phyloP scores from a whole-genome alignment of 2,329 filamentous ascomycete species.

The Pyrenochaeta sp. region DNA sequence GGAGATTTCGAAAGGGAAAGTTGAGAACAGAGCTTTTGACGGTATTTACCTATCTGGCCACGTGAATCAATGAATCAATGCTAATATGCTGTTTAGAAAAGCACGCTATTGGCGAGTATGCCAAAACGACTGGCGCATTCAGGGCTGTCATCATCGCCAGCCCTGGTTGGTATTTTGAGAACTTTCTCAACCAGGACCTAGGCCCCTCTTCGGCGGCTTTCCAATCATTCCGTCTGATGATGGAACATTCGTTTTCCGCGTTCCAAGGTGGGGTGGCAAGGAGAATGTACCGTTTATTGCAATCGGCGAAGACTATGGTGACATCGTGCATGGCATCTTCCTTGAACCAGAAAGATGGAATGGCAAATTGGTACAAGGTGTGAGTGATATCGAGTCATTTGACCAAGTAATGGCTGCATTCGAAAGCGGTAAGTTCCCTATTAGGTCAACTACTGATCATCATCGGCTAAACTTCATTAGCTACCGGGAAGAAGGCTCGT shows the following conservation, averaged over 20 bases:
- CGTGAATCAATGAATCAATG: background rate
- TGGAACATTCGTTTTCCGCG: constrained; percentile 47
- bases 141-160: constrained; percentile 47
- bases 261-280: constrained; percentile 53
- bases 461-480: constrained; percentile 6
- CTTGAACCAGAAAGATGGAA: constrained; percentile 51
- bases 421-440: constrained; percentile 37
- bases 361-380: constrained; percentile 48
- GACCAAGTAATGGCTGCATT: constrained; percentile 44
- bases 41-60: constrained; percentile 11
- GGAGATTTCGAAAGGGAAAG: constrained; percentile 19
- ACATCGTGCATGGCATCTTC: constrained; percentile 57
- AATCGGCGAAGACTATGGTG: constrained; percentile 55
- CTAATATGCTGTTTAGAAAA: constrained; percentile 42
- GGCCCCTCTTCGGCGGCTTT: constrained; percentile 54
- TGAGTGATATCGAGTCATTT: constrained; percentile 47
- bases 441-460: background rate
- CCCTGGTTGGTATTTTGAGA: constrained; percentile 56
- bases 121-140: constrained; percentile 43
- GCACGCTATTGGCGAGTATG: constrained; percentile 50
- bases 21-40: constrained; percentile 25
- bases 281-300: constrained; percentile 52
- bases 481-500: constrained; percentile 25
- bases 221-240: constrained; percentile 48
- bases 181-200: constrained; percentile 49